Conservation (phyloP, 805 yeast genomes). For the Starmera quercuum region DNA sequence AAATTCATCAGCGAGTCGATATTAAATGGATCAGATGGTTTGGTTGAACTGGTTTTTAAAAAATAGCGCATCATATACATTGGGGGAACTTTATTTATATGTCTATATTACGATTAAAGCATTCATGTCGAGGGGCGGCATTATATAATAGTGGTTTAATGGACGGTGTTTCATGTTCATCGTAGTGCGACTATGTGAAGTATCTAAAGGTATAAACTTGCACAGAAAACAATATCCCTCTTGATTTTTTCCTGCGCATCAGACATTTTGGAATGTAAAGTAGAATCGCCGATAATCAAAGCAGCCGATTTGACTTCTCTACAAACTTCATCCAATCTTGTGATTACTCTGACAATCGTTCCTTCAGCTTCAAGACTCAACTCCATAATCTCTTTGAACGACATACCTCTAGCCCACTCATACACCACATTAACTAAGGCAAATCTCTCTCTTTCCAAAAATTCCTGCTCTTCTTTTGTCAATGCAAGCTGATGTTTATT, state of each 20-base stretch:
- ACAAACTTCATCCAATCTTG: conserved; percentile 89
- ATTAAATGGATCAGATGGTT: too few species aligned
- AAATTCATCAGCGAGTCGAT: too few species aligned
- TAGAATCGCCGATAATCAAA: conserved; percentile 86
- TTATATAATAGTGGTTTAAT: too few species aligned
- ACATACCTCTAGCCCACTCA: conserved; percentile 96
- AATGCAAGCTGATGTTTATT: conserved; percentile 62
- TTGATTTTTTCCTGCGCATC: conserved; percentile 92
- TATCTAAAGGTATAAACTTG: conserved; percentile 71
- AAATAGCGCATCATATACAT: too few species aligned
- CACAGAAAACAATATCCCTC: conserved; percentile 96
- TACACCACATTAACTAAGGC: conserved; percentile 90
- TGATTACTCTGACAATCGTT: conserved; percentile 91
- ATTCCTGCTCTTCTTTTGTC: conserved; percentile 80
- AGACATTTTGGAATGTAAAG: conserved; percentile 81
- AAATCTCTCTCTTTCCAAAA: conserved; percentile 76
- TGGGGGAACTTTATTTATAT: too few species aligned
- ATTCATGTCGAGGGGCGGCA: too few species aligned
- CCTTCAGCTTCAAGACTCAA: conserved; percentile 92
- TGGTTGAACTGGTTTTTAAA: too few species aligned
- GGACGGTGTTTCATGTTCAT: too few species aligned
- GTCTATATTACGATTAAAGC: too few species aligned
- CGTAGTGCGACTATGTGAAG: too few species aligned
- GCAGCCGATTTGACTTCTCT: conserved; percentile 93
- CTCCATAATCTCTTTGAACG: conserved; percentile 86